A percentile compares a stretch with the other conserved stretches of the same genome.
phyloP scores from a whole-genome alignment of 1,139 yeast species.

The Oligophagozyma castellii region DNA sequence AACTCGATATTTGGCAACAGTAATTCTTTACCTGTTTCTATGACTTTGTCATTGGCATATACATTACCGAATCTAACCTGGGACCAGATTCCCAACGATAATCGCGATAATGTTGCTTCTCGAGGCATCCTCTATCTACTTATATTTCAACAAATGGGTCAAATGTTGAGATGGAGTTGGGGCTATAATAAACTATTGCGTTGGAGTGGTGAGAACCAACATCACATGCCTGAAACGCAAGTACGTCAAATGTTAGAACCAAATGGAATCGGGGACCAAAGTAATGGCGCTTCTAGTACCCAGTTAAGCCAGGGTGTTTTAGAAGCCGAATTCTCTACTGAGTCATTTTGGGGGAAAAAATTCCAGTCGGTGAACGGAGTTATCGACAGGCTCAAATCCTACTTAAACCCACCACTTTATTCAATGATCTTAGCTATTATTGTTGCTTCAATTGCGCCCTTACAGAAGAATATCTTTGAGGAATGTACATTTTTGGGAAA shows the following conservation, averaged over 20 bases:
- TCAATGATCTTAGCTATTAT: constrained; percentile 75
- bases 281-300: not conserved
- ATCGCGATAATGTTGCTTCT: constrained; percentile 53
- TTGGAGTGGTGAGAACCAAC: constrained; percentile 25
- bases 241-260: constrained; percentile 9
- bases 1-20: constrained; percentile 79
- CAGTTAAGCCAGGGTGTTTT: not conserved
- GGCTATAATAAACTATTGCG: constrained; percentile 57
- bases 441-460: constrained; percentile 66
- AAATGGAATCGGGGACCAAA: not conserved
- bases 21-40: constrained; percentile 62
- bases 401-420: constrained; percentile 92
- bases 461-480: constrained; percentile 55
- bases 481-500: constrained; percentile 55
- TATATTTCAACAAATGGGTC: constrained; percentile 69
- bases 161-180: constrained; percentile 71
- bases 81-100: constrained; percentile 55
- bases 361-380: constrained; percentile 2
- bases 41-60: constrained; percentile 55
- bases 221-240: constrained; percentile 20
- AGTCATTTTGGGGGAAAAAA: constrained; percentile 7
- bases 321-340: constrained; percentile 1
- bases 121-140: constrained; percentile 59
- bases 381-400: constrained; percentile 15
- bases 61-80: constrained; percentile 60